phyloP scores from a whole-genome alignment of 768 basidiomycete species.

The Suillus spraguei region DNA sequence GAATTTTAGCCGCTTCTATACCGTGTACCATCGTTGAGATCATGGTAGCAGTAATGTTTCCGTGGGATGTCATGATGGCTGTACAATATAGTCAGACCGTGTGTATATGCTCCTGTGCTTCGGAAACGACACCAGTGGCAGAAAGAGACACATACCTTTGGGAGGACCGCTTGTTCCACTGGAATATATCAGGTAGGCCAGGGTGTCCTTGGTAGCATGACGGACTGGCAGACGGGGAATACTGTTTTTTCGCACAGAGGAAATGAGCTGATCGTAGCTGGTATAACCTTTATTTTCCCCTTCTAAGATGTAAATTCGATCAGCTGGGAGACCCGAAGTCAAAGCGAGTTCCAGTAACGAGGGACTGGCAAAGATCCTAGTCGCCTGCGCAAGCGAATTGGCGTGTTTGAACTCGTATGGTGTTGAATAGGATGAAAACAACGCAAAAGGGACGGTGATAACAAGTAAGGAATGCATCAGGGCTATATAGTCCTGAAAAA shows the following conservation, averaged over 20 bases:
- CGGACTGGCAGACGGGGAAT: constrained; percentile 41
- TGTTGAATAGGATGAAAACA: constrained; percentile 51
- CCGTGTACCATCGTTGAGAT: constrained; percentile 35
- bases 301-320: constrained; percentile 45
- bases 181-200: constrained; percentile 68
- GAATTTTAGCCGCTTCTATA: constrained; percentile 31
- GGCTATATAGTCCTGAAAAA: constrained; percentile 45
- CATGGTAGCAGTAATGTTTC: constrained; percentile 48
- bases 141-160: constrained; percentile 46
- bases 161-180: constrained; percentile 72
- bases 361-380: constrained; percentile 51
- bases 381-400: constrained; percentile 44
- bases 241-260: constrained; percentile 35
- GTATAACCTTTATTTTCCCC: constrained; percentile 39
- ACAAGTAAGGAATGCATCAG: constrained; percentile 45
- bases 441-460: constrained; percentile 48
- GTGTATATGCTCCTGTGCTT: constrained; percentile 7
- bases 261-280: constrained; percentile 44
- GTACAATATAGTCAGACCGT: constrained; percentile 15
- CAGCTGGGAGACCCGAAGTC: constrained; percentile 35
- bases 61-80: constrained; percentile 69
- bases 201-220: constrained; percentile 47
- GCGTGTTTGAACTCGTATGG: constrained; percentile 51
- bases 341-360: constrained; percentile 39
- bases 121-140: background rate